Base-by-base conservation (phyloP, 2,329 filamentous ascomycete species). In the Metarhizium guizhouense region DNA sequence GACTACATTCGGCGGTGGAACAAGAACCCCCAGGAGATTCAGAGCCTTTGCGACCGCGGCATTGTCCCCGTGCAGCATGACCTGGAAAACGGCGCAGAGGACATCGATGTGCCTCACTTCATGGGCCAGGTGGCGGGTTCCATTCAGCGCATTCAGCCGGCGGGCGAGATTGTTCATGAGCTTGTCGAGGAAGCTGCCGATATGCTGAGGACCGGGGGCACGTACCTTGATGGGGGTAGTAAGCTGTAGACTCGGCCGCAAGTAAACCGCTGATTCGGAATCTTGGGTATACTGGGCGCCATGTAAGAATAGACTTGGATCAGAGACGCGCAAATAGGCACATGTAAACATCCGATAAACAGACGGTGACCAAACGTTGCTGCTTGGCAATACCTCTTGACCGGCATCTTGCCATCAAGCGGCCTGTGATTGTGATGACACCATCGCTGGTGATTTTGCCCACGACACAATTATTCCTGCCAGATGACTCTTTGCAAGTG, bases 121-220 rank as follows among this genome's bases (percentile, higher is more conserved):
- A 96, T 96, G 93, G 93, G 93, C 1, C 90, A 96, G 74, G 92
- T 96, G 8, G 88, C 90, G 1, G 92, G 88, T 1, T 79, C 85
- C 1, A 88, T 96, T 56, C 71, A 74, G 36, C 83, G 85, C 61
- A 82, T 96, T 57, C 84, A 94, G 75, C 90, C 92, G 0, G 93
- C 93, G 0, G 81, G 76, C 49, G 80, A 86, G 60, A 96, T 97
- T 74, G 85, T 97, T n/a, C 80, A 85, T 58, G 90, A 95, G 61
- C 96, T 97, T 90, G 88, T 96, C 10, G 72, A 74, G 20, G 85
- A 92, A 68, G 90, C 89, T 1, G 83, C 84, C 8, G 78, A 81
- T 2, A 45, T 45, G 42, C 42, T 45, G 16, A 25, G n/a, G 18
- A 45, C 18, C 6, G 42, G 42, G 16, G 42, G 42, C 1, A 20